Evolutionary conservation across 73 alveolate species (phyloP).

Genomic region (Symbiodinium pilosum): DNA sequence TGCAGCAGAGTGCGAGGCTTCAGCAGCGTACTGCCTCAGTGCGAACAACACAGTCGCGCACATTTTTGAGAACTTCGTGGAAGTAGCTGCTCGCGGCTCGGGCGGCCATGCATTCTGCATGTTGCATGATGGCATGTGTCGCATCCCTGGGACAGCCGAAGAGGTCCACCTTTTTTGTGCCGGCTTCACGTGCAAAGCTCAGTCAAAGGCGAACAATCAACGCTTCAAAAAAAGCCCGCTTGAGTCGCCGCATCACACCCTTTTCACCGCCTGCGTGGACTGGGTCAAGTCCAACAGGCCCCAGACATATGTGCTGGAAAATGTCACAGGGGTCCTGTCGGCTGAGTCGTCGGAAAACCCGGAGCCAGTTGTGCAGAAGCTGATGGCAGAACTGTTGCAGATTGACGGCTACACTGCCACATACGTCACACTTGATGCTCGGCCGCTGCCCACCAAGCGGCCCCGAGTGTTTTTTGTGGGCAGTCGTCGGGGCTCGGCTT

Average conservation of each 20-base stretch:
- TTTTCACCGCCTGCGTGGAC: not conserved
- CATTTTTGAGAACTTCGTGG: not conserved
- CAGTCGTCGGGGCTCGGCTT: no score
- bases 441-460: not conserved
- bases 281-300: not conserved
- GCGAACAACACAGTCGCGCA: not conserved
- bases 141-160: not conserved
- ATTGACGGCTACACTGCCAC: not conserved
- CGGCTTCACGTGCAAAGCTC: not conserved
- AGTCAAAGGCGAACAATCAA: not conserved
- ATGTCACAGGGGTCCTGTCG: not conserved
- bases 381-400: not conserved
- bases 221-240: not conserved
- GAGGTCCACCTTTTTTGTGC: not conserved
- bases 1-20: not conserved
- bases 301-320: not conserved
- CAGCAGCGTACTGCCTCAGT: not conserved
- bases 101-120: not conserved
- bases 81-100: not conserved
- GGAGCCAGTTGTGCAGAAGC: not conserved
- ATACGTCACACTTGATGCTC: not conserved
- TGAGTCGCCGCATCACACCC: not conserved
- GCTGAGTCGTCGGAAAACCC: not conserved
- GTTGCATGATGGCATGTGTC: not conserved
- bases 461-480: not conserved